These are phyloP conservation scores for Eucalyptus cloeziana DNA, from an alignment of 345 rosid genomes.

Conservation along the genomic window DNA sequence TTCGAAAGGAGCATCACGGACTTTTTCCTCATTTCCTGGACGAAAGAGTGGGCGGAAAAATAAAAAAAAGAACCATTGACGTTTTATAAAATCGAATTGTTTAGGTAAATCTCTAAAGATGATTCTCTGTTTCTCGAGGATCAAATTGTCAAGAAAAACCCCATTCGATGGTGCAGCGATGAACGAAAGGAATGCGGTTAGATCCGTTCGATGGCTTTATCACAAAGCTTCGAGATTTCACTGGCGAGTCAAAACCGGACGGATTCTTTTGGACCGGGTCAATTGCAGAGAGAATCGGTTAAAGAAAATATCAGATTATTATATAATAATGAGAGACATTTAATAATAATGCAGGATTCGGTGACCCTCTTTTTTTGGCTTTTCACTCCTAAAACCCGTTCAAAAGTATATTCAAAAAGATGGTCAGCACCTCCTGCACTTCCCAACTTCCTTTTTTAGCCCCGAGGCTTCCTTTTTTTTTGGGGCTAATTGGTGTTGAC, in stretches of 20 bases:
- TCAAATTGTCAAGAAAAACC: background rate
- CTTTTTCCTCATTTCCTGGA: background rate
- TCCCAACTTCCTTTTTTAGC: background rate
- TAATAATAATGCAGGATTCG: background rate
- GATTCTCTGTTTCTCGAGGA: background rate
- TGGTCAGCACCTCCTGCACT: background rate
- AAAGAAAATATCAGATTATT: background rate
- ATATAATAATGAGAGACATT: background rate
- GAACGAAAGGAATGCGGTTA: background rate
- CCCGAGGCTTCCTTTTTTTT: background rate
- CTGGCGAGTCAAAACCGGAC: background rate
- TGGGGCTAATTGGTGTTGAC: background rate
- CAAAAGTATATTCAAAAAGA: background rate
- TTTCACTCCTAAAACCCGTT: background rate
- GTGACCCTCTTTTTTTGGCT: background rate
- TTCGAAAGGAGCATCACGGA: background rate
- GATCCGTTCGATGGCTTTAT: background rate
- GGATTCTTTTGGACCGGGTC: background rate
- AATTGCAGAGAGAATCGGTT: background rate
- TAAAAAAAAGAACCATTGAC: background rate
- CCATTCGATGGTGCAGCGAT: background rate
- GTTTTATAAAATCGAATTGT: background rate
- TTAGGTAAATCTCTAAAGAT: background rate
- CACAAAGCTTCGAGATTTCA: background rate
- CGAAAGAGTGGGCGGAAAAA: background rate